Evolutionary conservation across 2,329 filamentous ascomycete species (phyloP), one percentile per base, ranked within the genome.

Genomic region (Lasiodiplodia sp.): DNA sequence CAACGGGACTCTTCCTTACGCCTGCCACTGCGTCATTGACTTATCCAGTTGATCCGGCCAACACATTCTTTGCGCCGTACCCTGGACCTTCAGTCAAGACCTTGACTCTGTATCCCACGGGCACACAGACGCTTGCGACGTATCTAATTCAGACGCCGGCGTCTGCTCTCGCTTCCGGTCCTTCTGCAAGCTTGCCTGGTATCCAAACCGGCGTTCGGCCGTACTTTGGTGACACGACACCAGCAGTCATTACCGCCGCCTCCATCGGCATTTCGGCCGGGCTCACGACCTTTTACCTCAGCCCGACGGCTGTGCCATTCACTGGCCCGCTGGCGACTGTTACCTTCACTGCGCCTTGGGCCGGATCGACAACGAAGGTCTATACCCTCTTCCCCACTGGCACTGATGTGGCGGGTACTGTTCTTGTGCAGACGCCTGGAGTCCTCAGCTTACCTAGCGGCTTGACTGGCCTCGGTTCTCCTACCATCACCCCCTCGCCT

Each of bases 131-230:
- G 6, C 16, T 31, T 7, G 51, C 47, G 6, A 52, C 51, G 8
- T 53, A 53, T n/a, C n/a, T 66, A 6, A 12, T 66, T 11, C 28
- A 66, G 37, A 55, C 51, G 12, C 63, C 63, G 2, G 38, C 58
- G 5, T 52, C 60, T 12, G 12, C 23, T 31, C 1, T 4, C 21
- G 31, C 40, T 12, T 47, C 23, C 14, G 31, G 31, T 18, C n/a
- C 28, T 5, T 57, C 55, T 38, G 2, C 55, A 4, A 38, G 31
- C 18, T 4, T n/a, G 10, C 37, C 31, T 37, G 31, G 55, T 11
- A 16, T 57, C 6, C 55, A 31, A 23, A 49, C 57, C 3, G 12
- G 21, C 18, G 37, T 28, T 11, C 49, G 44, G 28, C 47, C 62
- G 34, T 65, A 65, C 31, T 38, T 38, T n/a, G 62, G 62, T 2